Evolutionary conservation across 1,284 basidiomycete species (phyloP), one percentile per base, ranked within the genome.

Genomic region (Rhodotorula sp.): DNA sequence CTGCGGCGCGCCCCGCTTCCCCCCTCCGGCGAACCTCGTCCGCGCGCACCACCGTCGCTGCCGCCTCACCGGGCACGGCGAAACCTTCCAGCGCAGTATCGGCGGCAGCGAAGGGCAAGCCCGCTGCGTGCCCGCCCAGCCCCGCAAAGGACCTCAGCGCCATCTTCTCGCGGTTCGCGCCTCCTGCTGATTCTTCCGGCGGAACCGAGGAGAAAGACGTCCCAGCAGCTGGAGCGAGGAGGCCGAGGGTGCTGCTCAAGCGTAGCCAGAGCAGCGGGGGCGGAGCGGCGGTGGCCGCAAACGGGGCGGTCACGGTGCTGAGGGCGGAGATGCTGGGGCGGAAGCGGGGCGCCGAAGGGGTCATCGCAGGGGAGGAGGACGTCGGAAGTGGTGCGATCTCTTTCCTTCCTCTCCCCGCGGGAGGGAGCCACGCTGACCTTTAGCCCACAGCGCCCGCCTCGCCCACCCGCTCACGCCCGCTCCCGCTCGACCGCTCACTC

Each of bases 81-180:
- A 29, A n/a, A n/a, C n/a, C n/a, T n/a, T n/a, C n/a, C n/a, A n/a
- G n/a, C n/a, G n/a, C n/a, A n/a, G n/a, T n/a, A n/a, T n/a, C n/a
- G n/a, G n/a, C n/a, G n/a, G n/a, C n/a, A n/a, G n/a, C 39, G 17
- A 27, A 13, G n/a, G n/a, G n/a, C 12, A 21, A 25, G 15, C 25
- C 25, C 27, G 17, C n/a, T 6, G 13, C 15, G 15, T 41, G 34
- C 0, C 61, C 51, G 29, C 44, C 32, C 59, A 66, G 34, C 41
- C 66, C 70, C 22, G 65, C 65, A 13, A 71, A 68, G 46, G 70
- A 71, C 50, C 59, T 71, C 12, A 62, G 62, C 10, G 55, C 66
- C 32, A 50, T 71, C 54, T 71, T 71, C 50, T 68, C 70, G 27
- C 60, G 63, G 15, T 71, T 71, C 29, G 46, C 62, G 22, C 51